Percentiles rank a stretch among this genome's conserved stretches.
Evolutionary conservation across 768 basidiomycete species (phyloP).

Genomic region (Tulasnella sp.): DNA sequence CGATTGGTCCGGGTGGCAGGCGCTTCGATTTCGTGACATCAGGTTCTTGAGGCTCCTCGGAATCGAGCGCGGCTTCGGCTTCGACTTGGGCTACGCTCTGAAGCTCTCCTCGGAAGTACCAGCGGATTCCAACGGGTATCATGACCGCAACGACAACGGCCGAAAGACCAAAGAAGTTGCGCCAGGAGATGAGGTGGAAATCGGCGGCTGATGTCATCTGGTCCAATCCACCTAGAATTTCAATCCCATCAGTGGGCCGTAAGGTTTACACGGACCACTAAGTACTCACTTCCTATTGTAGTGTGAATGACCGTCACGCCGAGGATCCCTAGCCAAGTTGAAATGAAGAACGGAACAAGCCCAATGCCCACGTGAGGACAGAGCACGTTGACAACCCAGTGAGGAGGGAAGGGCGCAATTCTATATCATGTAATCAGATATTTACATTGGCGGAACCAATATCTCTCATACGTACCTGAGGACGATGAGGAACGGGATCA

Average conservation of each 20-base stretch:
- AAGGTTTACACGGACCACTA: neutral
- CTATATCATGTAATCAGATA: conserved; percentile 26
- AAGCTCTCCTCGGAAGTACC: conserved; percentile 62
- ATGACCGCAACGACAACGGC: conserved; percentile 86
- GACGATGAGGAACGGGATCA: conserved; percentile 90
- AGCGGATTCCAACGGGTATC: conserved; percentile 82
- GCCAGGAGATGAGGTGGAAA: conserved; percentile 87
- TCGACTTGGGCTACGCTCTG: conserved; percentile 27
- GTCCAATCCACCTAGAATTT: conserved; percentile 48
- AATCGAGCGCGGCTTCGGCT: conserved; percentile 27
- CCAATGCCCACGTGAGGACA: conserved; percentile 88
- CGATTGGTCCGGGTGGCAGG: neutral
- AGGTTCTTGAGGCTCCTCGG: conserved; percentile 1
- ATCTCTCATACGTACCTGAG: conserved; percentile 29
- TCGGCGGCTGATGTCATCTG: conserved; percentile 91
- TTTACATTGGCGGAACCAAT: neutral
- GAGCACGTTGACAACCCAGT: conserved; percentile 91
- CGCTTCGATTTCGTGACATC: neutral
- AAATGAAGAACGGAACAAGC: conserved; percentile 75
- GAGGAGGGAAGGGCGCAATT: conserved; percentile 80
- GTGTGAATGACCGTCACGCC: conserved; percentile 92
- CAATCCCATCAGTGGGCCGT: neutral
- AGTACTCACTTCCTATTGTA: conserved; percentile 58
- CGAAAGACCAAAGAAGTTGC: conserved; percentile 74
- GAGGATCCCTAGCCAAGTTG: conserved; percentile 81